phyloP scores from a whole-genome alignment of 2,329 filamentous ascomycete species.

The Penicillium sp. region DNA sequence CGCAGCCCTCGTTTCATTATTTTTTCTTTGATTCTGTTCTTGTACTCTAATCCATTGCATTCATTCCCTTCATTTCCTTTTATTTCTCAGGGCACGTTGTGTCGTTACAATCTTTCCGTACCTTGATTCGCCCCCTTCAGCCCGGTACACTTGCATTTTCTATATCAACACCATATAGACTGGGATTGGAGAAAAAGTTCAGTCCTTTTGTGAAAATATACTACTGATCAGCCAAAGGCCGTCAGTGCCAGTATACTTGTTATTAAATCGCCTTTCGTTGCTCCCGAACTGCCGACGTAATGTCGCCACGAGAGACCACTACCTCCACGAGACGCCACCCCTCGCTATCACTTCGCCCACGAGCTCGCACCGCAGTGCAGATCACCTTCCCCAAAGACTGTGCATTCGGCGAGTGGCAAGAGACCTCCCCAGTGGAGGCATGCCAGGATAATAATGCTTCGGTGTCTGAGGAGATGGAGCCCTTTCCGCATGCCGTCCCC shows the following conservation, averaged over 20 bases:
- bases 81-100: slow-evolving; percentile 2
- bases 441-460: slow-evolving; percentile 24
- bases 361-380: slow-evolving; percentile 38
- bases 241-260: slow-evolving; percentile 1
- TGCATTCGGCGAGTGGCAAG: slow-evolving; percentile 26
- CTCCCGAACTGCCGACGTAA: slow-evolving; percentile 16
- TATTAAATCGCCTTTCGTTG: slow-evolving; percentile 9
- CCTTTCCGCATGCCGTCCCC: slow-evolving; percentile 32
- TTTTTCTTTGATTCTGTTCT: slow-evolving; percentile 9
- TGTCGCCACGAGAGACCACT: slow-evolving; percentile 34
- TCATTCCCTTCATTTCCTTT: slow-evolving; percentile 19
- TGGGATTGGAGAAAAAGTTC: slow-evolving; percentile 6
- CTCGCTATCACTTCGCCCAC: slow-evolving; percentile 38
- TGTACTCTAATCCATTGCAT: slow-evolving; percentile 13
- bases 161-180: not conserved
- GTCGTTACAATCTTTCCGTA: slow-evolving; percentile 9
- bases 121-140: slow-evolving; percentile 10
- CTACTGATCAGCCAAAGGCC: not conserved
- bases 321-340: slow-evolving; percentile 36
- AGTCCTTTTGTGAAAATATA: slow-evolving; percentile 7
- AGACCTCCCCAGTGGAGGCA: slow-evolving; percentile 23
- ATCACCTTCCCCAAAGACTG: slow-evolving; percentile 19
- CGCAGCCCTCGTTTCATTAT: slow-evolving; percentile 12
- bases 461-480: slow-evolving; percentile 34
- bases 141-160: slow-evolving; percentile 1